A percentile compares a stretch with the other conserved stretches of the same genome.
phyloP scores from a whole-genome alignment of 2,329 filamentous ascomycete genomes.

The Ustulina deusta region DNA sequence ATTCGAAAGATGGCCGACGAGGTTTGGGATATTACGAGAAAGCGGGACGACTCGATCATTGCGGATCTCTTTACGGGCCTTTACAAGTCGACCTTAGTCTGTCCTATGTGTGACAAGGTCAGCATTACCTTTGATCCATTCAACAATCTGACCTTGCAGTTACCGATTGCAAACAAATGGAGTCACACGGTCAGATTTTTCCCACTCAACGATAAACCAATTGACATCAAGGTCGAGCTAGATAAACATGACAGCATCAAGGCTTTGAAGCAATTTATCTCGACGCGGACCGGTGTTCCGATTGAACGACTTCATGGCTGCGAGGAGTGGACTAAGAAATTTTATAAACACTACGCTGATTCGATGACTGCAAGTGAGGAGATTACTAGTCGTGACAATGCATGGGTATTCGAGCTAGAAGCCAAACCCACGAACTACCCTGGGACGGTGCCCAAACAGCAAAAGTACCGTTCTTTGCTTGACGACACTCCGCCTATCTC shows the following conservation, averaged over 20 bases:
- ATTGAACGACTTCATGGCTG: conserved; percentile 77
- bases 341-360: conserved; percentile 89
- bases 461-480: conserved; percentile 63
- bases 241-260: conserved; percentile 80
- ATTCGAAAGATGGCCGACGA: conserved; percentile 87
- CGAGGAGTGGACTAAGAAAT: conserved; percentile 85
- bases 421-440: conserved; percentile 80
- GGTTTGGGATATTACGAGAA: conserved; percentile 92
- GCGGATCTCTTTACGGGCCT: conserved; percentile 96
- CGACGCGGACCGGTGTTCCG: conserved; percentile 74
- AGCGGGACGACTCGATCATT: conserved; percentile 93
- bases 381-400: conserved; percentile 74
- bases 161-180: conserved; percentile 90
- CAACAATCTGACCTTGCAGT: conserved; percentile 90
- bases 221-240: conserved; percentile 81
- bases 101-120: conserved; percentile 90
- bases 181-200: conserved; percentile 79
- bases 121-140: conserved; percentile 99
- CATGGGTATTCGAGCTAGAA: conserved; percentile 82
- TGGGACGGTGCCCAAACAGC: conserved; percentile 61
- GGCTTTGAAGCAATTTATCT: conserved; percentile 75
- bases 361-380: conserved; percentile 74
- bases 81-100: conserved; percentile 97
- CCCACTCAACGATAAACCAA: conserved; percentile 77
- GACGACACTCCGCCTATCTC: conserved; percentile 54